Evolutionary conservation across 345 rosid species (phyloP).

Genomic region (Aegle marmelos): DNA sequence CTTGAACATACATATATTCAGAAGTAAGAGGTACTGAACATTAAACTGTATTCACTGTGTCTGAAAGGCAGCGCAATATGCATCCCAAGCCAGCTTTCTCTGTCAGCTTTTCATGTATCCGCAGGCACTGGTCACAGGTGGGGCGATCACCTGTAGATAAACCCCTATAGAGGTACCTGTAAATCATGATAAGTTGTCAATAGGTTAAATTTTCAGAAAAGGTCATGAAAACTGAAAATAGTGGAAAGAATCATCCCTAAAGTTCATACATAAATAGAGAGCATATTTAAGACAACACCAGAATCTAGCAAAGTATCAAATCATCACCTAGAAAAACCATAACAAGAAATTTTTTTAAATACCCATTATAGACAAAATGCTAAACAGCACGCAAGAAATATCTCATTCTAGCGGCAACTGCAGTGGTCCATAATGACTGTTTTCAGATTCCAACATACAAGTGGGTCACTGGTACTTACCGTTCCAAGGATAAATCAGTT

Average conservation of each 20-base stretch:
- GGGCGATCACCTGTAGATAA: slow-evolving; percentile 91
- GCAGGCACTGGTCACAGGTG: slow-evolving; percentile 85
- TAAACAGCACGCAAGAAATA: background rate
- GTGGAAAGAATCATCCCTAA: background rate
- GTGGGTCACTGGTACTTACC: background rate
- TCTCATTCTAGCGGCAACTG: background rate
- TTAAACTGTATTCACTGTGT: slow-evolving; percentile 77
- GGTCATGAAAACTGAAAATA: background rate
- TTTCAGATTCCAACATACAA: background rate
- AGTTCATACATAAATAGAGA: background rate
- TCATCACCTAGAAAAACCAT: background rate
- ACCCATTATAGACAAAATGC: too few relatives aligned
- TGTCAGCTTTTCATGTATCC: slow-evolving; percentile 82
- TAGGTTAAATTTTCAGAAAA: background rate
- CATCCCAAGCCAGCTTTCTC: slow-evolving; percentile 93
- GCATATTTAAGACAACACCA: background rate
- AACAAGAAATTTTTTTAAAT: background rate
- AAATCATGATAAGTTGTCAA: background rate
- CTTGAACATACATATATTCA: background rate
- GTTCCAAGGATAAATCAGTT: background rate
- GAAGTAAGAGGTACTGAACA: background rate
- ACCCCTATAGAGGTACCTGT: slow-evolving; percentile 83
- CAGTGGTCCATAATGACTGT: background rate
- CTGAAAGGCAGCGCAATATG: slow-evolving; percentile 77
- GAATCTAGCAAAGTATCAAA: background rate